Base-by-base conservation (phyloP, 2,329 filamentous ascomycete species). In the Microcyclosporella mali region DNA sequence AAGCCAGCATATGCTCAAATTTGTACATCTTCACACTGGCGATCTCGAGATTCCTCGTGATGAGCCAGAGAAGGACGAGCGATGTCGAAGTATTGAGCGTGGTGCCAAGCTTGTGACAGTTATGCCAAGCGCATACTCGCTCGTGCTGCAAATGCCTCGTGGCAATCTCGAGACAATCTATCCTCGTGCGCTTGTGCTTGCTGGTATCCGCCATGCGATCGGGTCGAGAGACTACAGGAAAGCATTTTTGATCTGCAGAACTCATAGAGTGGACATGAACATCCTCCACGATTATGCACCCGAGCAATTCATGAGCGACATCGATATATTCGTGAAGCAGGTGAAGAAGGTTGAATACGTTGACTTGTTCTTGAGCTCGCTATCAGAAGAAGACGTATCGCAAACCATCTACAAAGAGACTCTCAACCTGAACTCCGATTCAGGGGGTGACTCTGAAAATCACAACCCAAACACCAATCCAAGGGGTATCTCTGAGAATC, bases 191-290 rank as follows among this genome's bases (percentile, higher is more conserved):
- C 82, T 98, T 67, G 90, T 98, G 0, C 73, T 98, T 37, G 88
- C 88, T 2, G 89, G 88, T 18, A 94, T 98, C 43, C 79, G 92
- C 36, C 78, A 79, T 37, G 79, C 85, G 39, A 86, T 98, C 39
- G 84, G 88, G 41, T 72, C 77, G 25, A 85, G 85, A 62, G 80
- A 92, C 56, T 98, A 95, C 59, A 79, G 77, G 37, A 79, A 78
- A 39, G 92, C 92, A 0, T 98, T 95, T 61, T 71, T 85, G 16
- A 83, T 88, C 49, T 97, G 92, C 62, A 81, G 92, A 38, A 90
- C 82, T 16, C 94, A 98, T 62, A 80, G 94, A 54, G 92, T 98
- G 1, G 92, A 98, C 59, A 89, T 97, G 84, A 98, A 98, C 59
- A 90, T 98, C 48, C 71, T 98, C 2, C 90, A 94, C 59, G 92